A percentile compares a stretch with the other conserved stretches of the same genome.
phyloP scores from a whole-genome alignment of 225 moss, liverwort and hornwort species.

The Lunularia cruciata region DNA sequence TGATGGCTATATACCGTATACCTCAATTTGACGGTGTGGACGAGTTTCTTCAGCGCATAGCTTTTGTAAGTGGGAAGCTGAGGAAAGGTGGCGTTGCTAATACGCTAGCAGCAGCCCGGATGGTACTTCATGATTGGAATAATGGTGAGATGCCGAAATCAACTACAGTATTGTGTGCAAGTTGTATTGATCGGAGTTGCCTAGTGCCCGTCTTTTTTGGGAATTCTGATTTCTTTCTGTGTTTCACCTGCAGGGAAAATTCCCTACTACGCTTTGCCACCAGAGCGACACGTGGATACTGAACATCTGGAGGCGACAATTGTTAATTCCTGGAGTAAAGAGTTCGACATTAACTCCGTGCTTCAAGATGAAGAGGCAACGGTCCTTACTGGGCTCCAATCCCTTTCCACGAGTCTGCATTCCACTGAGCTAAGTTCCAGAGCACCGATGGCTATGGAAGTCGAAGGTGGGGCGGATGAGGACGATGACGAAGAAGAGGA shows the following conservation, averaged over 20 bases:
- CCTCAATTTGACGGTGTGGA: conserved; percentile 64
- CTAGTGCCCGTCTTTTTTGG: no score
- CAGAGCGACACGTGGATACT: conserved; percentile 38
- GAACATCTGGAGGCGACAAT: conserved; percentile 67
- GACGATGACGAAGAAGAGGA: conserved; percentile 48
- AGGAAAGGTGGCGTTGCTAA: conserved; percentile 70
- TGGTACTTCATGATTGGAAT: conserved; percentile 87
- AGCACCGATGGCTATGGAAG: conserved; percentile 63
- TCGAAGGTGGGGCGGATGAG: conserved; percentile 33
- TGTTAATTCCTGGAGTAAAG: conserved; percentile 77
- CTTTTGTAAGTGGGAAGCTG: conserved; percentile 65
- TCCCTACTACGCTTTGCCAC: conserved; percentile 66
- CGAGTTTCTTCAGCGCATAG: conserved; percentile 65
- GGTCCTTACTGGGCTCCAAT: conserved; percentile 71
- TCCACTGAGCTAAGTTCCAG: conserved; percentile 63
- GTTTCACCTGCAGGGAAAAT: conserved; percentile 60
- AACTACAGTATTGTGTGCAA: no score
- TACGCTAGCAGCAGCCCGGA: conserved; percentile 61
- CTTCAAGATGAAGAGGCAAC: conserved; percentile 64
- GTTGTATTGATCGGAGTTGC: no score
- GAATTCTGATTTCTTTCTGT: background rate
- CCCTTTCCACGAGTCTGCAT: conserved; percentile 59
- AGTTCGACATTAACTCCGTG: conserved; percentile 70
- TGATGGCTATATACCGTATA: conserved; percentile 79
- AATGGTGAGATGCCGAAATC: conserved; percentile 50